Evolutionary conservation across 257 asterid genomes (phyloP).

Genomic region (Leonotis leonurus): DNA sequence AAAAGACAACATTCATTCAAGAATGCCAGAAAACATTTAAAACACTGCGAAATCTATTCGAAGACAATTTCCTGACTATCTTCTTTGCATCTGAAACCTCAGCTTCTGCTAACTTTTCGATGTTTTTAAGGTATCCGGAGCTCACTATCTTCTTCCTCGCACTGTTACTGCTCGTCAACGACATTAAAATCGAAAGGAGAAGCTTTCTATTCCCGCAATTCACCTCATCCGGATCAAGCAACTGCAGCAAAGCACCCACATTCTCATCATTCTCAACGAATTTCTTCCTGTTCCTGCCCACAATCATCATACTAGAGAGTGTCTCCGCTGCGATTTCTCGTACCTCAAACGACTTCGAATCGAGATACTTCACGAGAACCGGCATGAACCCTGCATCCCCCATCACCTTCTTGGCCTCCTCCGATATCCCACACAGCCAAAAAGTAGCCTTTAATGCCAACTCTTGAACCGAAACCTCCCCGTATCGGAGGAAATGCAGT

Average conservation of each 20-base stretch:
- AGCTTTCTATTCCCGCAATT: conserved; percentile 59
- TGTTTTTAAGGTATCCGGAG: conserved; percentile 62
- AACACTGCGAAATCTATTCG: conserved; percentile 47
- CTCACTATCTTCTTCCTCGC: conserved; percentile 78
- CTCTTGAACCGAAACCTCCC: conserved; percentile 67
- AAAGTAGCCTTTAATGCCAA: conserved; percentile 68
- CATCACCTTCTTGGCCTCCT: conserved; percentile 75
- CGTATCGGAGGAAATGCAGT: conserved; percentile 48
- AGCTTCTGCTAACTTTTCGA: conserved; percentile 72
- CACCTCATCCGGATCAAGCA: conserved; percentile 60
- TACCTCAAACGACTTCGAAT: conserved; percentile 53
- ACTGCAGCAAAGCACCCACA: conserved; percentile 48
- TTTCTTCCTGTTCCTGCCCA: conserved; percentile 58
- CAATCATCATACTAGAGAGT: conserved; percentile 57
- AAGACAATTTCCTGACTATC: conserved; percentile 59
- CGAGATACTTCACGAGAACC: conserved; percentile 58
- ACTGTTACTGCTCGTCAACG: conserved; percentile 54
- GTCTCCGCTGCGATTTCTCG: conserved; percentile 81
- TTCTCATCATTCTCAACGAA: conserved; percentile 68
- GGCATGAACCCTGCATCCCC: conserved; percentile 91
- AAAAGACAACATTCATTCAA: conserved; percentile 22
- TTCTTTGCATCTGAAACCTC: conserved; percentile 79
- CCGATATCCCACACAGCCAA: conserved; percentile 77
- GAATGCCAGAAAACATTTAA: conserved; percentile 70
- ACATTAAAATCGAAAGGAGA: conserved; percentile 68